phyloP scores from a whole-genome alignment of 140 eudicot genomes.

The Stevia rebaudiana region DNA sequence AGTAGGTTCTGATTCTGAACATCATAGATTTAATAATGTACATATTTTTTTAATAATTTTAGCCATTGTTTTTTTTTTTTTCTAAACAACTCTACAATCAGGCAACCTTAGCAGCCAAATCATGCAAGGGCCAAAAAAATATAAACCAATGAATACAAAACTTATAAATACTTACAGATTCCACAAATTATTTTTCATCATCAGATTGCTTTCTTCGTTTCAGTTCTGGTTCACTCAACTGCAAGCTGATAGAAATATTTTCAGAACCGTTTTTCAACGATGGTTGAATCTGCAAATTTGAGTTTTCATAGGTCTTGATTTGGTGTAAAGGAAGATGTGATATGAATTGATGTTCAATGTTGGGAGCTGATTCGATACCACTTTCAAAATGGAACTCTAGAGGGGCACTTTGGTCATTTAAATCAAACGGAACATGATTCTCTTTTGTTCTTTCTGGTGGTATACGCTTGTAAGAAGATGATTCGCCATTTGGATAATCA shows the following conservation, averaged over 20 bases:
- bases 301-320: constrained; percentile 20
- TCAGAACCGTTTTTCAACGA: constrained; percentile 37
- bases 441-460: constrained; percentile 27
- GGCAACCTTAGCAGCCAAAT: constrained; percentile 33
- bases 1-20: constrained; percentile 23
- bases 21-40: constrained; percentile 18
- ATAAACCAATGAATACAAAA: constrained; percentile 33
- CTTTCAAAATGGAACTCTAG: constrained; percentile 35
- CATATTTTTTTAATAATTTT: constrained; percentile 20
- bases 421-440: constrained; percentile 27
- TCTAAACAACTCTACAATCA: constrained; percentile 27
- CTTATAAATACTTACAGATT: constrained; percentile 31
- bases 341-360: constrained; percentile 65
- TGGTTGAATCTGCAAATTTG: constrained; percentile 32
- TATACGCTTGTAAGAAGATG: constrained; percentile 31
- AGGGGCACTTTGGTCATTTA: constrained; percentile 33
- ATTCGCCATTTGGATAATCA: constrained; percentile 36
- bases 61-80: constrained; percentile 14
- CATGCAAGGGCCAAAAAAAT: constrained; percentile 28
- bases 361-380: constrained; percentile 33
- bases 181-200: constrained; percentile 7
- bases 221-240: constrained; percentile 50
- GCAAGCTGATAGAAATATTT: constrained; percentile 51
- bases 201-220: constrained; percentile 66
- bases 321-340: constrained; percentile 35